Evolutionary conservation across 768 basidiomycete genomes (phyloP).

Genomic region (Termitomyces heimii): DNA sequence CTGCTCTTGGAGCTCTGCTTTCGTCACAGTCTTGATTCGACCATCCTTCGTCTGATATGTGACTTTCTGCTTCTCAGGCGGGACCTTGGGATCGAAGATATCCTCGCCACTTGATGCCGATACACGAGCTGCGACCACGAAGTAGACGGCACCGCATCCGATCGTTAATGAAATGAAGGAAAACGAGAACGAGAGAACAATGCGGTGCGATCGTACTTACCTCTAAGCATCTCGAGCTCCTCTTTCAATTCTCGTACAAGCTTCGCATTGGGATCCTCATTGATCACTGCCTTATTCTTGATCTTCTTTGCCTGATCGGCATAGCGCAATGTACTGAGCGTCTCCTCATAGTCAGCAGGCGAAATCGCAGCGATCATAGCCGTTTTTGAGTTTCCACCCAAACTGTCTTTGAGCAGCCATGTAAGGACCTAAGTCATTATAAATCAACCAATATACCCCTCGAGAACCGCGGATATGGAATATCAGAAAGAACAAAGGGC

Average conservation of each 20-base stretch:
- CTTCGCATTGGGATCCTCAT: conserved; percentile 99
- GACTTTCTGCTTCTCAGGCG: conserved; percentile 92
- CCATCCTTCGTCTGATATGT: conserved; percentile 93
- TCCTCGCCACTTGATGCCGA: conserved; percentile 64
- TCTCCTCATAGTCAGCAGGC: conserved; percentile 98
- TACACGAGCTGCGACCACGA: conserved; percentile 55
- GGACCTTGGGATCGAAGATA: conserved; percentile 80
- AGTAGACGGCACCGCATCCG: conserved; percentile 10
- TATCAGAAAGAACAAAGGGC: conserved; percentile 7
- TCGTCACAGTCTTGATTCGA: conserved; percentile 90
- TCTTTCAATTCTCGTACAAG: conserved; percentile 98
- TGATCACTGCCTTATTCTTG: conserved; percentile 98
- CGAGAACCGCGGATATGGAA: neutral
- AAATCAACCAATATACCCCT: neutral
- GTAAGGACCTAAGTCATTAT: conserved; percentile 68
- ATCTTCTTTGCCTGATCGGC: conserved; percentile 99
- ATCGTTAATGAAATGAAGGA: conserved; percentile 7
- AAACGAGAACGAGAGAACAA: conserved; percentile 6
- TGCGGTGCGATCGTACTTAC: conserved; percentile 35
- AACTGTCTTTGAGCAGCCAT: conserved; percentile 96
- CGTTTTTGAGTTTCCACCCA: conserved; percentile 96
- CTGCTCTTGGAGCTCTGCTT: conserved; percentile 96
- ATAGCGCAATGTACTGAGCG: conserved; percentile 92
- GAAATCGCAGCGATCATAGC: conserved; percentile 99
- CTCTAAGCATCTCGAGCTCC: conserved; percentile 89